Evolutionary conservation across 352 stramenopile genomes (phyloP).

Genomic region (Pythium folliculosum): DNA sequence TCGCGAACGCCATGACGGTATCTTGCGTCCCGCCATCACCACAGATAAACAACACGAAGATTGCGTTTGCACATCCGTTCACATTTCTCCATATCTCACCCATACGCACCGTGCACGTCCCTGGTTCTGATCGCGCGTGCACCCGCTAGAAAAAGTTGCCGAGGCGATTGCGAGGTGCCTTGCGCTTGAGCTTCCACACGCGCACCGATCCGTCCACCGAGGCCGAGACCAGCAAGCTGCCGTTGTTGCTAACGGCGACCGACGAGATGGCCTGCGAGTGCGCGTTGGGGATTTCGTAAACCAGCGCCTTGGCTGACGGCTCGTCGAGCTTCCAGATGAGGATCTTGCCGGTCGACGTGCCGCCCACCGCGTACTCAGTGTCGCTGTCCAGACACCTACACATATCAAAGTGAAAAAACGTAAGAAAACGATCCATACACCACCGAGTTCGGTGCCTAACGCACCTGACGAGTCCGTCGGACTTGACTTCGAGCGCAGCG

Average conservation of each 20-base stretch:
- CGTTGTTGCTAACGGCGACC: conserved; percentile 62
- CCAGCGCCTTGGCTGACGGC: conserved; percentile 53
- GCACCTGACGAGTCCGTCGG: conserved; percentile 64
- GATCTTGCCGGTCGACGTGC: conserved; percentile 72
- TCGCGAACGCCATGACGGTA: too few species aligned
- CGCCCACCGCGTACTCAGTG: conserved; percentile 72
- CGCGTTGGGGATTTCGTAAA: conserved; percentile 76
- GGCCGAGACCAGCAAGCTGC: conserved; percentile 55
- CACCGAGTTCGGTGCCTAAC: neutral
- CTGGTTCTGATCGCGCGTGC: neutral
- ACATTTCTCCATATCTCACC: too few species aligned
- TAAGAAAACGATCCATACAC: neutral
- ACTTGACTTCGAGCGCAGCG: conserved; percentile 53
- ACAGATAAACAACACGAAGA: too few species aligned
- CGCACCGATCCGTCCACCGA: conserved; percentile 68
- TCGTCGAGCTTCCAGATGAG: conserved; percentile 86
- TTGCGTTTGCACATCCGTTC: too few species aligned
- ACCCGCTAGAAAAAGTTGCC: conserved; percentile 52
- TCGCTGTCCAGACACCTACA: conserved; percentile 79
- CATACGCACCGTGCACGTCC: too few species aligned
- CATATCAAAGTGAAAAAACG: neutral
- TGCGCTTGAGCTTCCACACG: conserved; percentile 77
- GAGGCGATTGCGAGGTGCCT: conserved; percentile 50
- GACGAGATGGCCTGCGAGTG: conserved; percentile 65
- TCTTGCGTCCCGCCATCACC: too few species aligned